phyloP scores from a whole-genome alignment of 139 green algal species.

The Pleodorina starrii region DNA sequence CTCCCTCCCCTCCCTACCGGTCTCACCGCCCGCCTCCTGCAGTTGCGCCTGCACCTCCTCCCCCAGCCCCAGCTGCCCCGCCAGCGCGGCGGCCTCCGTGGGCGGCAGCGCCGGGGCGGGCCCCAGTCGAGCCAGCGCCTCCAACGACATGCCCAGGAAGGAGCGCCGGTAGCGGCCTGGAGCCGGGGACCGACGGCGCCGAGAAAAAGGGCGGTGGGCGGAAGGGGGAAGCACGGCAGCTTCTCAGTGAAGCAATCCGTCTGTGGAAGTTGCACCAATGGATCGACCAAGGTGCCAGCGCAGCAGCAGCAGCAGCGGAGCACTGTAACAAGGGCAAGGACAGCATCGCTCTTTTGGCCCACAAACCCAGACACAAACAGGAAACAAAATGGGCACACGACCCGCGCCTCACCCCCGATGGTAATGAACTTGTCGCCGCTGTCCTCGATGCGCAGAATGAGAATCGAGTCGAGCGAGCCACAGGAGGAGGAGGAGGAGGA shows the following conservation, averaged over 20 bases:
- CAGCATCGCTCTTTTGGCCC: too few relatives aligned
- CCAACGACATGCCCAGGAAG: conserved; percentile 32
- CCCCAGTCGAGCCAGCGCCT: background rate
- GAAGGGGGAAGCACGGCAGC: background rate
- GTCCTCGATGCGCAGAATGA: conserved; percentile 77
- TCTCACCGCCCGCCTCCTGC: background rate
- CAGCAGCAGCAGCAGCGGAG: too few relatives aligned
- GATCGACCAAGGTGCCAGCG: too few relatives aligned
- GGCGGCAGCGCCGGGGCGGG: background rate
- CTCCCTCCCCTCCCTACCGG: too few relatives aligned
- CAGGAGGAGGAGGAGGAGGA: background rate
- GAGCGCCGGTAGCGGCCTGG: conserved; percentile 26
- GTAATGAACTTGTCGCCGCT: conserved; percentile 82
- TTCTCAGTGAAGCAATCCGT: too few relatives aligned
- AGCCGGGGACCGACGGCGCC: too few relatives aligned
- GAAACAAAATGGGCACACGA: too few relatives aligned
- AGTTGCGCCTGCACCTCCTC: background rate
- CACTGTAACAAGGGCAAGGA: too few relatives aligned
- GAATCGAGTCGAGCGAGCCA: conserved; percentile 71
- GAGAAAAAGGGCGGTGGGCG: background rate
- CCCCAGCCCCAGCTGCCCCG: conserved; percentile 17
- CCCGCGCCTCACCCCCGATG: conserved; percentile 55
- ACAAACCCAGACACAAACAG: too few relatives aligned
- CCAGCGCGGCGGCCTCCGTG: background rate
- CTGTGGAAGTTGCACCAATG: too few relatives aligned